Base-by-base conservation (phyloP, 2,329 filamentous ascomycete genomes). In the Shiraia sp. region DNA sequence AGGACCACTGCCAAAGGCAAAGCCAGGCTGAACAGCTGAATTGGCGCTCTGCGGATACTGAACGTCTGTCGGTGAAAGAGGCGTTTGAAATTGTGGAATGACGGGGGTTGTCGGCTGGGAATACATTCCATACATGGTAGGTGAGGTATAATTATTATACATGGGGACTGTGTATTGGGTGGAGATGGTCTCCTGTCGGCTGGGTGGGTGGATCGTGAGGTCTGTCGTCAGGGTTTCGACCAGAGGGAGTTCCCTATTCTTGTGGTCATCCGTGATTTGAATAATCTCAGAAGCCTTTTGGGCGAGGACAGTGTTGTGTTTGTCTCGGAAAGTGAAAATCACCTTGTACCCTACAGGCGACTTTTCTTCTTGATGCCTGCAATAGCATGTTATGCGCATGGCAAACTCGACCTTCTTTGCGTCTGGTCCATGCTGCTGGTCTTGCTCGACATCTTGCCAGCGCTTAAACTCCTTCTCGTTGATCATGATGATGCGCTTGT, bases 251-350 rank as follows among this genome's bases (percentile, higher is more conserved):
- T 68, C 62, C 48, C 63, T 65, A 53, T 68, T 96, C 74, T 97
- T 97, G 75, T 97, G 92, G 62, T 99, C 92, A 65, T 99, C 92
- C 1, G 93, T 97, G 51, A 97, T 96, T 80, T 96, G 92, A 52
- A 97, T 95, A 84, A 14, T 89, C 90, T 66, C 61, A 4, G 65
- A 67, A 52, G 96, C 86, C 37, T 85, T 83, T 70, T 99, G 92
- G 6, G 90, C 88, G 30, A 97, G 75, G 23, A 96, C 74, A 31
- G 83, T 83, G 57, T 85, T 87, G 50, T 82, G 75, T 61, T 82
- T 82, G 69, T 96, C 89, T 64, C 91, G 95, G 61, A 99, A 79
- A 1, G 92, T 97, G 70, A 97, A 95, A 50, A 99, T 95, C 58
- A 97, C 90, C 58, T 76, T 79, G 71, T 96, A 99, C 2, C 92